Evolutionary conservation across 306 rosid genomes (phyloP).

Genomic region (Lathyrus sativus): DNA sequence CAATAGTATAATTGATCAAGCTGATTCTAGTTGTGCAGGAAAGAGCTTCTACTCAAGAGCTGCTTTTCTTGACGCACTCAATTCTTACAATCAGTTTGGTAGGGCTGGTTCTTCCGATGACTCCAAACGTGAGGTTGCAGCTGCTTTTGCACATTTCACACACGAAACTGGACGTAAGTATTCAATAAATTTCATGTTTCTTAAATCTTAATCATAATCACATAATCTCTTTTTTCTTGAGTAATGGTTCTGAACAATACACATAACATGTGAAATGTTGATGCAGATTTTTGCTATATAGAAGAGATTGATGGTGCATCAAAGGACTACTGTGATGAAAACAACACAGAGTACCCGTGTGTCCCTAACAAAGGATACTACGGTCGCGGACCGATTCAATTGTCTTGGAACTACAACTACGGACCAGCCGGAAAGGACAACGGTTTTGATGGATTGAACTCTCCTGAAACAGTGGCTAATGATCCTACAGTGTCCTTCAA

Average conservation of each 20-base stretch:
- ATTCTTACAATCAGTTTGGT: constrained; percentile 55
- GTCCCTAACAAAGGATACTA: constrained; percentile 65
- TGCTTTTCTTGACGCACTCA: constrained; percentile 56
- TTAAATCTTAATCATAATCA: not conserved
- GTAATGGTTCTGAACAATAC: not conserved
- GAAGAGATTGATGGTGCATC: constrained; percentile 85
- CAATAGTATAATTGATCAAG: constrained; percentile 52
- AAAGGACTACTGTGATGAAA: constrained; percentile 76
- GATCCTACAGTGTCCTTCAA: constrained; percentile 64
- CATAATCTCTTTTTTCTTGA: not conserved
- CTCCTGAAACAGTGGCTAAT: constrained; percentile 71
- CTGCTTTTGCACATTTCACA: constrained; percentile 79
- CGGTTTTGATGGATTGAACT: constrained; percentile 66
- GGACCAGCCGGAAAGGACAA: constrained; percentile 71
- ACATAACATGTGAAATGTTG: not conserved
- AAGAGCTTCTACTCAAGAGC: constrained; percentile 60
- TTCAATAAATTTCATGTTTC: not conserved
- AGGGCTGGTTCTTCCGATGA: constrained; percentile 45
- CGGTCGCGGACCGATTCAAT: constrained; percentile 88
- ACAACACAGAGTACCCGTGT: constrained; percentile 65
- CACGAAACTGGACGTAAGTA: constrained; percentile 80
- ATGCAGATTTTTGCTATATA: constrained; percentile 74
- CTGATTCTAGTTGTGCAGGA: constrained; percentile 56
- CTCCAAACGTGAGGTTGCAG: constrained; percentile 82
- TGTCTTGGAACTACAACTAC: constrained; percentile 90